Evolutionary conservation across 345 rosid species (phyloP), one percentile per base, ranked within the genome.

Genomic region (Microthlaspi erraticum): DNA sequence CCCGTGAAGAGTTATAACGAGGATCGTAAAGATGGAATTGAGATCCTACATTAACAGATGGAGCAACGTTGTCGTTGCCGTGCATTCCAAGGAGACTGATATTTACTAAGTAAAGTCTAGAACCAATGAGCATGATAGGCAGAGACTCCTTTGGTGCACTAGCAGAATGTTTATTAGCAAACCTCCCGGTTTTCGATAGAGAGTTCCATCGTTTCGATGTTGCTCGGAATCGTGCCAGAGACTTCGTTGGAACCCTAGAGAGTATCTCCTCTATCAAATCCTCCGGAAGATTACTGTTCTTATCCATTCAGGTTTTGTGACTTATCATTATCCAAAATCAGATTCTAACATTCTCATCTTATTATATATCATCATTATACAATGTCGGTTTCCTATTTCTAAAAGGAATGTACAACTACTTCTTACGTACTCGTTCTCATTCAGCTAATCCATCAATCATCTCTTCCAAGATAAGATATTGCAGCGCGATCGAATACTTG

Each of bases 391-490:
- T 23, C 26, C 26, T 23, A 2, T 23, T 23, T 23, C n/a, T n/a
- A n/a, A 23, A 23, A 23, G 3, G 26, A 23, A 23, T 23, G 26
- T 23, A 23, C 26, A 4, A n/a, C n/a, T n/a, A n/a, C n/a, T n/a
- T n/a, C n/a, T n/a, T 23, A 23, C 26, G 26, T 23, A 23, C 26
- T 2, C 26, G n/a, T 23, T 23, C 3, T 23, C 26, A 23, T 23
- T 53, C 3, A 20, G 23, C 46, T 12, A 32, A 33, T 10, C 46
- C 12, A 57, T 59, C 42, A 31, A 62, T 20, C 26, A 75, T 54
- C 60, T 76, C 60, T 60, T 76, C 79, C 46, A 69, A 69, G 60
- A 76, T 76, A 7, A 76, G 75, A 69, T 76, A 76, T 33, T 76
- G 79, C 65, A 76, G 60, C 1, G 79, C 71, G 17, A 76, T 70